These are phyloP conservation scores for Solanum medicagineum DNA, from an alignment of 257 asterid genomes.

Conservation along the genomic window DNA sequence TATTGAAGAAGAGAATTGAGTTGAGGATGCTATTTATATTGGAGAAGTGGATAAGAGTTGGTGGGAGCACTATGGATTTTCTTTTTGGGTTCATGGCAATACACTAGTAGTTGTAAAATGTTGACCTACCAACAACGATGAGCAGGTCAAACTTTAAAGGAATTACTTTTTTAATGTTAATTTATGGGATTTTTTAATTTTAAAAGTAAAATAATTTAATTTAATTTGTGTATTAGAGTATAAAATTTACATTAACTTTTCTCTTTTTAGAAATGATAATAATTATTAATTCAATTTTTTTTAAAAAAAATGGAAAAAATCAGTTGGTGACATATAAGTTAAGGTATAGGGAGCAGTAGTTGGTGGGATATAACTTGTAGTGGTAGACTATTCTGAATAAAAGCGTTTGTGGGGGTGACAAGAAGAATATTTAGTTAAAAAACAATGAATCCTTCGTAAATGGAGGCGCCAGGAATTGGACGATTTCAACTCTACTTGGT, in stretches of 20 bases:
- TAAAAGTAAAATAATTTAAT: no score
- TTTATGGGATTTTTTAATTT: neutral
- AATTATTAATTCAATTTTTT: no score
- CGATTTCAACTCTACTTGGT: neutral
- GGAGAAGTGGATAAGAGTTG: neutral
- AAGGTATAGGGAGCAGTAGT: accelerated
- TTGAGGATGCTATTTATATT: neutral
- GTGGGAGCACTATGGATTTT: neutral
- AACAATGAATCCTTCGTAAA: neutral
- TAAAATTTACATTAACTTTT: no score
- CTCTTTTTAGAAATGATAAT: no score
- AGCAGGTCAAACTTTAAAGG: neutral
- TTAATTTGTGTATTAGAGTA: no score
- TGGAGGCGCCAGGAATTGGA: neutral
- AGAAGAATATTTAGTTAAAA: neutral
- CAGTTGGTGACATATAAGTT: neutral
- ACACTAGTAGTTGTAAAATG: neutral
- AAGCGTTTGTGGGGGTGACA: neutral
- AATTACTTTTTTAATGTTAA: accelerated
- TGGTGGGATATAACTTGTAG: neutral
- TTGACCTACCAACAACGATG: neutral
- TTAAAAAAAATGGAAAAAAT: no score
- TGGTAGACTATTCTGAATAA: neutral
- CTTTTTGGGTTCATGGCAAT: neutral
- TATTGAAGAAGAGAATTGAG: neutral